A percentile compares a stretch with the other conserved stretches of the same genome.
These are phyloP conservation scores for Chamaenerion angustifolium DNA, from an alignment of 345 rosid genomes.

Conservation along the genomic window DNA sequence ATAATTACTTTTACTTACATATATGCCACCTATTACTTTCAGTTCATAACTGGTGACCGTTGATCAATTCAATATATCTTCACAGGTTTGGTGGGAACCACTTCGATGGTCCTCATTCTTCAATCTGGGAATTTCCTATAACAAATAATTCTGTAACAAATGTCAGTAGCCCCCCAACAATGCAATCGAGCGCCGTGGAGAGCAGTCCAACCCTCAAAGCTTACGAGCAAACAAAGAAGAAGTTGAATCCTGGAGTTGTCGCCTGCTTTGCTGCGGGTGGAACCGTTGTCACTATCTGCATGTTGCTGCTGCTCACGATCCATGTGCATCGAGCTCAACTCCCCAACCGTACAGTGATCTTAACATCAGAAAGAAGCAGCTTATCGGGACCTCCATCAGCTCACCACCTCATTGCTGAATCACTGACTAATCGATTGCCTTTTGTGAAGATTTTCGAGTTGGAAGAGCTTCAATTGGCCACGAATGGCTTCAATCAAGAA, in stretches of 20 bases:
- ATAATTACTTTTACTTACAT: background rate
- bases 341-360: constrained; percentile 13
- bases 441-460: constrained; percentile 38
- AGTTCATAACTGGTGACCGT: too few species aligned
- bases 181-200: constrained; percentile 64
- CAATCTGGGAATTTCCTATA: constrained; percentile 70
- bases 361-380: constrained; percentile 13
- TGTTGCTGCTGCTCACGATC: constrained; percentile 33
- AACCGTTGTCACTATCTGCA: constrained; percentile 42
- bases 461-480: constrained; percentile 66
- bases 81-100: constrained; percentile 72
- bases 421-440: constrained; percentile 21
- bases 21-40: too few species aligned
- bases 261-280: constrained; percentile 46
- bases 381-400: constrained; percentile 11
- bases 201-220: constrained; percentile 28
- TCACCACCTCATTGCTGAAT: constrained; percentile 29
- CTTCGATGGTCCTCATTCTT: constrained; percentile 40
- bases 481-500: constrained; percentile 59
- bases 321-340: constrained; percentile 21
- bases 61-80: background rate
- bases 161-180: constrained; percentile 42
- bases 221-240: constrained; percentile 29
- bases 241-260: constrained; percentile 40
- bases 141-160: constrained; percentile 24